These are phyloP conservation scores for Kodamaea nitidulidarum DNA, from an alignment of 805 yeast species.

Conservation along the genomic window DNA sequence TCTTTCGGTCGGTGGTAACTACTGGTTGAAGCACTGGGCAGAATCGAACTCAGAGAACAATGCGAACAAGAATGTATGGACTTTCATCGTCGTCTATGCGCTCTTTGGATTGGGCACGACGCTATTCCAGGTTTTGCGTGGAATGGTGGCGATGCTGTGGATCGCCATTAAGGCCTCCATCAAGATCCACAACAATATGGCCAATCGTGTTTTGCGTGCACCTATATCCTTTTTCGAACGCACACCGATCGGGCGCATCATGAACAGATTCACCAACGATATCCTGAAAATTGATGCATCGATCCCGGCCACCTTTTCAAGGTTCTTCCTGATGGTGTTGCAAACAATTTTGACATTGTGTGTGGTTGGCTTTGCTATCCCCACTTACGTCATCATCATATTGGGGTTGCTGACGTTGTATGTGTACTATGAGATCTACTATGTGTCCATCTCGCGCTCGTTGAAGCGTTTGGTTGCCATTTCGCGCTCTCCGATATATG, in stretches of 20 bases:
- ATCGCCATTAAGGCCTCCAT: conserved; percentile 21
- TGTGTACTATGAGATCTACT: conserved; percentile 22
- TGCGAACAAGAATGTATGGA: conserved; percentile 16
- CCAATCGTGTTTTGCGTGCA: conserved; percentile 21
- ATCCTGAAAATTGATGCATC: conserved; percentile 21
- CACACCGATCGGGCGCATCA: conserved; percentile 27
- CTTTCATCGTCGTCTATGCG: conserved; percentile 18
- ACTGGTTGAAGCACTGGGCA: conserved; percentile 25
- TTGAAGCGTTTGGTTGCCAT: conserved; percentile 24
- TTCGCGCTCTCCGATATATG: conserved; percentile 24
- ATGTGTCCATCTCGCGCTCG: conserved; percentile 25
- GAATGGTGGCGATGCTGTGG: conserved; percentile 18
- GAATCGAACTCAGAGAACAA: conserved; percentile 18
- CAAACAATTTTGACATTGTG: conserved; percentile 19
- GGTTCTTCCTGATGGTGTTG: conserved; percentile 15
- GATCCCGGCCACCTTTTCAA: conserved; percentile 19
- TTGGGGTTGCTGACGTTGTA: conserved; percentile 18
- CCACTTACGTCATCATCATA: conserved; percentile 21
- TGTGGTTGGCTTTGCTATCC: conserved; percentile 24
- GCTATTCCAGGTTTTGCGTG: conserved; percentile 17
- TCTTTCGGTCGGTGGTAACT: conserved; percentile 17
- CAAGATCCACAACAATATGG: conserved; percentile 25
- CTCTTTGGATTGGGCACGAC: conserved; percentile 13
- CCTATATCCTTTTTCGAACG: conserved; percentile 31
- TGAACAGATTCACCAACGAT: conserved; percentile 28